These are phyloP conservation scores for Pseudozyma thailandica DNA, from an alignment of 1,284 basidiomycete genomes.

Conservation along the genomic window DNA sequence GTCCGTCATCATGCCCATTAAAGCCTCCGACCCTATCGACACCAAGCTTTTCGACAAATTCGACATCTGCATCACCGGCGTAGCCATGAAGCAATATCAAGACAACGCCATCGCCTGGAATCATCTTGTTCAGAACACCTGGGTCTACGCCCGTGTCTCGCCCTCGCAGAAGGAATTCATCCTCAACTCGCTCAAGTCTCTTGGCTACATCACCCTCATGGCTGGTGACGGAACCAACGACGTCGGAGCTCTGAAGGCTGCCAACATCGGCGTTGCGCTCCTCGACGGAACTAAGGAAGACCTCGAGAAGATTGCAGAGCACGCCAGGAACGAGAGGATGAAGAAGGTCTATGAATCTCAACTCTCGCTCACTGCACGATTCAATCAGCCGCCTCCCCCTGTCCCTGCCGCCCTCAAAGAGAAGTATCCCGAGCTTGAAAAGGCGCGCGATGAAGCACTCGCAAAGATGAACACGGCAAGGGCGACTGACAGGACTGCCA, in stretches of 20 bases:
- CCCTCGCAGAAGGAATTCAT: slow-evolving; percentile 67
- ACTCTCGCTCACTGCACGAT: slow-evolving; percentile 59
- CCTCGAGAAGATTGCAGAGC: slow-evolving; percentile 64
- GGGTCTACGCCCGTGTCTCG: slow-evolving; percentile 67
- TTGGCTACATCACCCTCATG: slow-evolving; percentile 67
- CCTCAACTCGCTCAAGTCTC: slow-evolving; percentile 61
- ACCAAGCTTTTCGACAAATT: slow-evolving; percentile 63
- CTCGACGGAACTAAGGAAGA: slow-evolving; percentile 67
- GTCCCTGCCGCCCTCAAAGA: slow-evolving; percentile 61
- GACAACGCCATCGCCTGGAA: slow-evolving; percentile 53
- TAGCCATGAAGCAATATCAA: slow-evolving; percentile 63
- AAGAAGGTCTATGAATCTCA: slow-evolving; percentile 67
- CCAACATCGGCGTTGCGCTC: slow-evolving; percentile 67
- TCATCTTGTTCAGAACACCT: slow-evolving; percentile 64
- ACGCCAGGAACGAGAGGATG: slow-evolving; percentile 65
- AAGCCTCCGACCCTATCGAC: slow-evolving; percentile 56
- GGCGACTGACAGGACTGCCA: slow-evolving; percentile 54
- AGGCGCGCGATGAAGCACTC: slow-evolving; percentile 63
- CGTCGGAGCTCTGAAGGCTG: slow-evolving; percentile 66
- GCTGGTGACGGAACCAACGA: slow-evolving; percentile 68
- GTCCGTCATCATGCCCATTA: slow-evolving; percentile 53
- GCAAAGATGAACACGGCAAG: slow-evolving; percentile 53
- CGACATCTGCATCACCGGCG: slow-evolving; percentile 67
- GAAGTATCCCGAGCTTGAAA: slow-evolving; percentile 63
- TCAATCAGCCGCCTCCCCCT: slow-evolving; percentile 60